Evolutionary conservation across 345 rosid species (phyloP).

Genomic region (Hibiscus trionum): DNA sequence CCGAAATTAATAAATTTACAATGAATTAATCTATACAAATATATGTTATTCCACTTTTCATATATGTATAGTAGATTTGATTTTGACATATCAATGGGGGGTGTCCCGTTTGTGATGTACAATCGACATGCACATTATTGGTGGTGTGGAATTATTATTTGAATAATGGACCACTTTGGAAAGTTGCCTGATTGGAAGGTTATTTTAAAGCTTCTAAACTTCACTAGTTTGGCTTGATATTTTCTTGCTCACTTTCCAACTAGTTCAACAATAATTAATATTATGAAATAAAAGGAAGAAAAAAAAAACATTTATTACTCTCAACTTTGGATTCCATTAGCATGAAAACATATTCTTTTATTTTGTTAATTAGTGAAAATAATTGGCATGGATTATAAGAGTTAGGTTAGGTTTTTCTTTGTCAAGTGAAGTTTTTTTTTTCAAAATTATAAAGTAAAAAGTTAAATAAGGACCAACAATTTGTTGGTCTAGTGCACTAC

Average conservation of each 20-base stretch:
- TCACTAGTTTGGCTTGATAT: not conserved
- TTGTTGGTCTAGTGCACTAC: no score
- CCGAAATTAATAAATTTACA: not conserved
- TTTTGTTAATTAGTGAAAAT: not conserved
- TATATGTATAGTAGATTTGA: not conserved
- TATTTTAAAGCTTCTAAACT: not conserved
- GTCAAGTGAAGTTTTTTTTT: no score
- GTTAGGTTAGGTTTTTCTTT: no score
- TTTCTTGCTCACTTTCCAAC: not conserved
- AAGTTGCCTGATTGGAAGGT: not conserved
- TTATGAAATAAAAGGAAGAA: no score
- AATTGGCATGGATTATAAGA: not conserved
- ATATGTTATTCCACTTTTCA: not conserved
- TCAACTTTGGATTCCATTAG: not conserved
- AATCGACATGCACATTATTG: not conserved
- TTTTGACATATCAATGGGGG: not conserved
- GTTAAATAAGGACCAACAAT: no score
- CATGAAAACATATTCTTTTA: not conserved
- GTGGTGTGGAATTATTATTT: not conserved
- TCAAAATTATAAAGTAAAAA: no score
- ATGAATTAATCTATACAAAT: not conserved
- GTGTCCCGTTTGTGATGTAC: not conserved
- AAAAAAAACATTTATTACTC: not conserved
- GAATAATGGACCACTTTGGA: not conserved
- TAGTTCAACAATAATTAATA: no score